Evolutionary conservation across 2,329 filamentous ascomycete genomes (phyloP), one percentile per base, ranked within the genome.

Genomic region (Pseudogymnoascus sp.): DNA sequence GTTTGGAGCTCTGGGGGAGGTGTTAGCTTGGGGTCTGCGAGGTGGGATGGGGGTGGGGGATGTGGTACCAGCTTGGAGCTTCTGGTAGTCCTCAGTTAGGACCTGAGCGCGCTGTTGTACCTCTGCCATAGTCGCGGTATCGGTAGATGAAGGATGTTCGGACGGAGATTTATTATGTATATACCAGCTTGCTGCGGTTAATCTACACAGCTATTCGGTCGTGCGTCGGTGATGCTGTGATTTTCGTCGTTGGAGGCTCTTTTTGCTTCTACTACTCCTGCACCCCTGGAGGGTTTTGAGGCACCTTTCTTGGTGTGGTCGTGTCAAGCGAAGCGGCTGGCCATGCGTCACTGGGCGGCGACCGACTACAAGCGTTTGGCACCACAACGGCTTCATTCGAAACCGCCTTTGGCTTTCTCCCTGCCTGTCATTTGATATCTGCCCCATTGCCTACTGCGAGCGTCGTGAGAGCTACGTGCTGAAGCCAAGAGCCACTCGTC

Each of bases 71-170:
- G 88, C 86, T 77, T 98, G 93, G 28, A 97, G 80, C 73, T 89
- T 88, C 74, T 93, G 89, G 74, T 89, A 98, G 68, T 96, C 89
- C 61, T 97, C 92, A 0, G 91, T 92, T 46, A 97, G 84, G 61
- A 82, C 79, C 78, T 97, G 93, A 26, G 97, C 82, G 72, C 85
- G 84, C 66, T 88, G 89, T 75, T 96, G 91, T 66, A 84, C 76
- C 66, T 91, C 87, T 63, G 87, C 83, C 87, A 92, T 92, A 56
- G 59, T 75, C 26, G 59, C 37, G 3, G 33, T 40, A 38, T 6
- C 10, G 19, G 38, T 3, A 19, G 16, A 1, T 41, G n/a, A 11
- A 10, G 6, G 0, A 31, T 11, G 26, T 31, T 7, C 4, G 11
- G 7, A 1, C 24, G 24, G 14, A 16, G 14, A 53, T 31, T 31